Evolutionary conservation across 1,284 basidiomycete species (phyloP).

Genomic region (Cryptococcus deneoformans): DNA sequence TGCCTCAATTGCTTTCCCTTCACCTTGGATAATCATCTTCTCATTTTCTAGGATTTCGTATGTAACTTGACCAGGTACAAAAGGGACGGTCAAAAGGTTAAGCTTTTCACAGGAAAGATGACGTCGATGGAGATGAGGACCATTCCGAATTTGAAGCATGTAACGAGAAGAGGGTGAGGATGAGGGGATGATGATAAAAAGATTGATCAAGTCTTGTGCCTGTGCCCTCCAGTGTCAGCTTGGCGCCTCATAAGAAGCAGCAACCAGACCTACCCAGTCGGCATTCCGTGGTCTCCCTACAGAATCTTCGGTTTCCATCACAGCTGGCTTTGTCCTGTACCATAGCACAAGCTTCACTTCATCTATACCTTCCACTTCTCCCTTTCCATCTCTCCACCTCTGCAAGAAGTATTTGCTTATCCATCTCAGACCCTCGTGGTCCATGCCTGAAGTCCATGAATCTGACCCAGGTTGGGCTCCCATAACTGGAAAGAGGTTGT

Average conservation of each 20-base stretch:
- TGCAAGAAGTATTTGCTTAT: conserved; percentile 38
- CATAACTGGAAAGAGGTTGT: conserved; percentile 43
- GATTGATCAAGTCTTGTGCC: conserved; percentile 47
- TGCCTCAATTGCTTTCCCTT: conserved; percentile 25
- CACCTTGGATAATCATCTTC: conserved; percentile 23
- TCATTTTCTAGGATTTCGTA: conserved; percentile 23
- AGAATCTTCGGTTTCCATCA: conserved; percentile 19
- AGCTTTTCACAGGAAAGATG: conserved; percentile 12
- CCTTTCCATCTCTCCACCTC: conserved; percentile 28
- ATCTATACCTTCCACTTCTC: neutral
- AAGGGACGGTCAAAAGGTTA: conserved; percentile 30
- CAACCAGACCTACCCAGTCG: conserved; percentile 37
- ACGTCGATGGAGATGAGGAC: neutral
- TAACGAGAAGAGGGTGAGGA: conserved; percentile 1
- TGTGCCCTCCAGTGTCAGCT: conserved; percentile 6
- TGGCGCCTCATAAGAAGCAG: neutral
- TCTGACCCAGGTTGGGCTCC: conserved; percentile 47
- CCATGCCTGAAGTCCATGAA: conserved; percentile 43
- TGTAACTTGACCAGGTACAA: conserved; percentile 33
- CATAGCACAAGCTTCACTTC: conserved; percentile 36
- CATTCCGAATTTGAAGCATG: conserved; percentile 22
- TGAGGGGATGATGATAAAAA: conserved; percentile 32
- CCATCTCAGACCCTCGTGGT: conserved; percentile 44
- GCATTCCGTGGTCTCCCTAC: conserved; percentile 37
- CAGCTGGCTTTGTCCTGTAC: conserved; percentile 39